These are phyloP conservation scores for Naganishia kalamii DNA, from an alignment of 768 basidiomycete species.

Conservation along the genomic window DNA sequence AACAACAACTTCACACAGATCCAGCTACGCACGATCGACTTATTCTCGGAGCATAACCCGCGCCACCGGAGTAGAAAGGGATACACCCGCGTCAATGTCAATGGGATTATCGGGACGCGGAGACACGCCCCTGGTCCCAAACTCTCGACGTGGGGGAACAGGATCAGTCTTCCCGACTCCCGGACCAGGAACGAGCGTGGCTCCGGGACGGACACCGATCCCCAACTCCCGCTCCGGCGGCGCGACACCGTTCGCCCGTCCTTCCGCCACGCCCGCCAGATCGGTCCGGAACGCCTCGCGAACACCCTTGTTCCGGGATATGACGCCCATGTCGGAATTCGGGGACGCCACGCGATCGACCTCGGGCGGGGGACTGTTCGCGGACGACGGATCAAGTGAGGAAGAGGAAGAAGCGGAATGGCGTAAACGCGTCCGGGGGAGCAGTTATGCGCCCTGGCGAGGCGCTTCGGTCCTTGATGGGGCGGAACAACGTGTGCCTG, in stretches of 20 bases:
- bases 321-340: slow-evolving; percentile 20
- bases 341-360: background rate
- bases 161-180: background rate
- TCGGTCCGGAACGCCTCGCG: background rate
- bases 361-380: slow-evolving; percentile 20
- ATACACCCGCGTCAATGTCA: slow-evolving; percentile 27
- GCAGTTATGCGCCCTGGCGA: slow-evolving; percentile 27
- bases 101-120: slow-evolving; percentile 33
- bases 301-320: slow-evolving; percentile 33
- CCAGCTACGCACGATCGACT: slow-evolving; percentile 38
- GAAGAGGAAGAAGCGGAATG: slow-evolving; percentile 37
- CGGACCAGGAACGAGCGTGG: slow-evolving; percentile 24
- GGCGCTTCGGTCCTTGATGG: slow-evolving; percentile 14
- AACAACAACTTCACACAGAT: slow-evolving; percentile 30
- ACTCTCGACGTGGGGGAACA: slow-evolving; percentile 35
- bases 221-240: slow-evolving; percentile 28
- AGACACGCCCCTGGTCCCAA: slow-evolving; percentile 35
- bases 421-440: slow-evolving; percentile 32
- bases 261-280: background rate
- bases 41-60: slow-evolving; percentile 34
- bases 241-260: background rate
- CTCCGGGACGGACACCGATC: slow-evolving; percentile 10
- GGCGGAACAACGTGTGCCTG: background rate
- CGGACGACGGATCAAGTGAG: slow-evolving; percentile 36
- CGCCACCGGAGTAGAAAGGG: slow-evolving; percentile 9